These are phyloP conservation scores for Picea sitchensis DNA, from an alignment of 75 land plant genomes.

Conservation along the genomic window DNA sequence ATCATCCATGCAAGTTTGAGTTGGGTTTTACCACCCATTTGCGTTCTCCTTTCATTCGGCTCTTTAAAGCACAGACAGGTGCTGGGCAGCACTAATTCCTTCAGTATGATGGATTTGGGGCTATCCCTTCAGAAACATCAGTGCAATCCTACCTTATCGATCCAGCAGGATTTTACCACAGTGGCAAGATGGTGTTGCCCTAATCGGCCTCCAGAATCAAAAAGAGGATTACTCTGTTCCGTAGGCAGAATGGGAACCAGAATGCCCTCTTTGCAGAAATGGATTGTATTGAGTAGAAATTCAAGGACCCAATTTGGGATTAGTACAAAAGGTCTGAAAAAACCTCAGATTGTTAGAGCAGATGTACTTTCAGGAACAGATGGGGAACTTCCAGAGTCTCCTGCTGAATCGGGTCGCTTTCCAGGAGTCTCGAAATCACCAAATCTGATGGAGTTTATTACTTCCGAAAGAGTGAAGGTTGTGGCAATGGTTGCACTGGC, in stretches of 20 bases:
- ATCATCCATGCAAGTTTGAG: neutral
- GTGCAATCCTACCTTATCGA: neutral
- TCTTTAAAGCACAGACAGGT: neutral
- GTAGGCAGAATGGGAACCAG: too few species aligned
- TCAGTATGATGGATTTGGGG: neutral
- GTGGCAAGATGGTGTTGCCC: neutral
- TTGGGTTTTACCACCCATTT: neutral
- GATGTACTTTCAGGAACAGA: neutral
- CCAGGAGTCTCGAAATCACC: neutral
- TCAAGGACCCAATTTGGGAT: constrained; percentile 2
- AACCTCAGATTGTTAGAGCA: neutral
- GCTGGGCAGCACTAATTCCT: neutral
- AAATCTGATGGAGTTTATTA: constrained; percentile 48
- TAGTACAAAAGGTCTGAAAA: neutral
- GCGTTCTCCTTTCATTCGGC: neutral
- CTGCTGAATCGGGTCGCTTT: neutral
- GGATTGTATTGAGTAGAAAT: neutral
- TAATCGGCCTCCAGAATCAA: neutral
- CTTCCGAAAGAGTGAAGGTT: constrained; percentile 82
- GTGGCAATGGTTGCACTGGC: constrained; percentile 72
- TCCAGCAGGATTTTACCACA: neutral
- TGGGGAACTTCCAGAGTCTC: neutral
- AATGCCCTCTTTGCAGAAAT: neutral
- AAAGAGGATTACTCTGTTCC: too few species aligned
- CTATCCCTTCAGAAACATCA: constrained; percentile 3